Conservation (phyloP, 1,284 basidiomycete genomes). For the Cutaneotrichosporon mucoides region DNA sequence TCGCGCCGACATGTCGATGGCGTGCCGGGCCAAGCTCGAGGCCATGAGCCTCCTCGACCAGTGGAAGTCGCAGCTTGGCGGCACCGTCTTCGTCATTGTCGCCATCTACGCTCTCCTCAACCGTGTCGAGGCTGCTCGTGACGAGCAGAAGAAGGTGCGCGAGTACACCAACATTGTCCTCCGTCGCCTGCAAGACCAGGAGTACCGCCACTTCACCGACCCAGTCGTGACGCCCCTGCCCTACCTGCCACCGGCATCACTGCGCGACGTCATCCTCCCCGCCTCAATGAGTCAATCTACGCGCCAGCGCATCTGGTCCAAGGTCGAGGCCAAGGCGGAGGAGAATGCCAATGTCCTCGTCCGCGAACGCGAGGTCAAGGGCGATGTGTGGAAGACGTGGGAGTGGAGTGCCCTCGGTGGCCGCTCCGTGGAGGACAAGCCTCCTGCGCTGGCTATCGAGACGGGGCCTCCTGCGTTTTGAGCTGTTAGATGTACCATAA, state of each 20-base stretch:
- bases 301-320: conserved; percentile 74
- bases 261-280: conserved; percentile 83
- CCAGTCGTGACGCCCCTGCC: conserved; percentile 71
- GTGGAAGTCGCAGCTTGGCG: conserved; percentile 64
- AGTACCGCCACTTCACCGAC: conserved; percentile 65
- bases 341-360: conserved; percentile 90
- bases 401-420: conserved; percentile 49
- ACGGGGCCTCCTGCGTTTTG: background rate
- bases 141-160: conserved; percentile 67
- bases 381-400: conserved; percentile 60
- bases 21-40: conserved; percentile 68
- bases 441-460: background rate
- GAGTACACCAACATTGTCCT: conserved; percentile 75
- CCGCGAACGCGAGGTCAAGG: conserved; percentile 78
- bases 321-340: conserved; percentile 83
- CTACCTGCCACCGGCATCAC: conserved; percentile 80
- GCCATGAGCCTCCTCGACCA: conserved; percentile 62
- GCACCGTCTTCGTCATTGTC: conserved; percentile 38
- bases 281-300: conserved; percentile 68
- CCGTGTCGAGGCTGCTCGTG: conserved; percentile 54
- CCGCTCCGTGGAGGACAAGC: background rate
- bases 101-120: conserved; percentile 43
- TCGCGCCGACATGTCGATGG: conserved; percentile 64
- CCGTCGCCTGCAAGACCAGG: conserved; percentile 73
- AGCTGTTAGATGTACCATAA: background rate